These are phyloP conservation scores for Globisporangium okanoganense DNA, from an alignment of 352 stramenopile genomes.

Conservation along the genomic window DNA sequence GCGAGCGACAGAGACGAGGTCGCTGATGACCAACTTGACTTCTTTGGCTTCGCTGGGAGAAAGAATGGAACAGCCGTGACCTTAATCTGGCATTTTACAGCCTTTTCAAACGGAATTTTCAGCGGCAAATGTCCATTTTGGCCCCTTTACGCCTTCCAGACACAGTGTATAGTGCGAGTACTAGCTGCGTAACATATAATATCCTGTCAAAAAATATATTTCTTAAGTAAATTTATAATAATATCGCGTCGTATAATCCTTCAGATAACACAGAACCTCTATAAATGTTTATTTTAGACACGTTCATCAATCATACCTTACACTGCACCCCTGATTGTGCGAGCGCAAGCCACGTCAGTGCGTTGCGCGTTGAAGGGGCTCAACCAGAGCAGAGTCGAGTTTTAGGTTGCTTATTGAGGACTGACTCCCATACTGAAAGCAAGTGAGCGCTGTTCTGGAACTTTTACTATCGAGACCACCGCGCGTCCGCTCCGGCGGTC, in stretches of 20 bases:
- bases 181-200: not conserved
- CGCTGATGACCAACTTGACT: not conserved
- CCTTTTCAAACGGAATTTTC: not conserved
- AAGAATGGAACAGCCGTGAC: not conserved
- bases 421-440: constrained; percentile 1
- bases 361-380: constrained; percentile 31
- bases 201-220: not conserved
- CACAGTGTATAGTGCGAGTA: not conserved
- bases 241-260: no score
- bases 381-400: not conserved
- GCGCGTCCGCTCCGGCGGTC: not conserved
- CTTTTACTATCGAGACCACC: not conserved
- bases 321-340: not conserved
- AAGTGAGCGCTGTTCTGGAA: constrained; percentile 14
- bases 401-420: constrained; percentile 25
- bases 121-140: not conserved
- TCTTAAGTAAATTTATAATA: not conserved
- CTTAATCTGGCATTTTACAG: not conserved
- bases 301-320: not conserved
- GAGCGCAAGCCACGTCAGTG: constrained; percentile 35
- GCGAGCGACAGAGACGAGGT: not conserved
- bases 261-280: no score
- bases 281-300: not conserved
- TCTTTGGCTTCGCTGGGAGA: not conserved
- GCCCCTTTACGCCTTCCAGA: not conserved